Percentiles rank a stretch among this genome's conserved stretches.
phyloP scores from a whole-genome alignment of 1,139 yeast genomes.

The Blastobotrys capitulatus region DNA sequence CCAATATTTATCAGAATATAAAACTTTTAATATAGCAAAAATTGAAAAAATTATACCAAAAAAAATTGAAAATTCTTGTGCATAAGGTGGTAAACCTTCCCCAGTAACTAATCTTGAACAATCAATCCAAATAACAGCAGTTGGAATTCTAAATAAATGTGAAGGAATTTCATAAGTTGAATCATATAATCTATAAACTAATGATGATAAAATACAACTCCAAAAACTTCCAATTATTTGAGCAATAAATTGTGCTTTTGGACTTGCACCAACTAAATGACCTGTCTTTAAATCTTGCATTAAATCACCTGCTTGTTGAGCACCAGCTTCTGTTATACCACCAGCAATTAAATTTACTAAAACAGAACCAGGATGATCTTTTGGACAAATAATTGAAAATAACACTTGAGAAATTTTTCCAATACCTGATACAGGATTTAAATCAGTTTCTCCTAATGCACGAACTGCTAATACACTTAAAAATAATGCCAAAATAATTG shows the following conservation, averaged over 20 bases:
- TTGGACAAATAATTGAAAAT: conserved; percentile 79
- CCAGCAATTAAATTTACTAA: conserved; percentile 88
- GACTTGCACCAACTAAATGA: conserved; percentile 85
- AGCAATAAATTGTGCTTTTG: conserved; percentile 84
- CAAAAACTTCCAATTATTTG: conserved; percentile 83
- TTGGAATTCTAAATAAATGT: conserved; percentile 75
- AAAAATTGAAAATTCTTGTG: conserved; percentile 54
- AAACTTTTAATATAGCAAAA: conserved; percentile 48
- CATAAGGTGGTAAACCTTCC: conserved; percentile 78
- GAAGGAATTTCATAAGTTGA: conserved; percentile 81
- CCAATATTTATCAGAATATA: conserved; percentile 35
- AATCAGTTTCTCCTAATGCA: conserved; percentile 93
- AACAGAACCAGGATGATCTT: conserved; percentile 70
- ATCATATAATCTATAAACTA: conserved; percentile 80
- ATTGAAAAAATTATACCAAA: conserved; percentile 67
- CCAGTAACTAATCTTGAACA: conserved; percentile 93
- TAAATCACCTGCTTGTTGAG: conserved; percentile 97
- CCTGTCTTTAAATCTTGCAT: conserved; percentile 98
- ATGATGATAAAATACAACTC: conserved; percentile 71
- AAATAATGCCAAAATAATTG: conserved; percentile 68
- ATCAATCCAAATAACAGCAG: conserved; percentile 95
- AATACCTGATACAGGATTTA: conserved; percentile 94
- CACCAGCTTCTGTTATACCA: conserved; percentile 97
- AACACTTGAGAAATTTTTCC: conserved; percentile 89
- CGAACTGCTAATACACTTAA: conserved; percentile 84